Conservation (phyloP, 208 protist genomes). For the Leishmania arabica region DNA sequence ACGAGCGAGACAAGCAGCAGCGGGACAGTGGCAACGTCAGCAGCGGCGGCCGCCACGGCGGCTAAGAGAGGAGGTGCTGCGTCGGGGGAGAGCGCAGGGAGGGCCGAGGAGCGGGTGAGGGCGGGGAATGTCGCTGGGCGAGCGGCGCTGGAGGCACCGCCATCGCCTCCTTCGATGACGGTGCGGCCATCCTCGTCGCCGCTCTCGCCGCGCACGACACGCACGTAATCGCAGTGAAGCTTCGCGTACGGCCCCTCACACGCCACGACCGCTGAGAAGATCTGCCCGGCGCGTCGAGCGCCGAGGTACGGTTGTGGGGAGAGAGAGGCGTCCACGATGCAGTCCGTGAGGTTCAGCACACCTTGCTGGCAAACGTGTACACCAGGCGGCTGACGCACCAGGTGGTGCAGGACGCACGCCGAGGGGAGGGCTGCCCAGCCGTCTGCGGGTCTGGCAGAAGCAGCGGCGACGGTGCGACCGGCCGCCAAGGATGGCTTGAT, state of each 20-base stretch:
- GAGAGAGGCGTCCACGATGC: conserved; percentile 21
- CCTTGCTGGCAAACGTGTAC: conserved; percentile 31
- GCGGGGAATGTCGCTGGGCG: neutral
- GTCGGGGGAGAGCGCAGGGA: neutral
- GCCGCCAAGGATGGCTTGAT: neutral
- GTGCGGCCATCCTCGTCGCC: neutral
- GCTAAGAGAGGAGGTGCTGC: neutral
- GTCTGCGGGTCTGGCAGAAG: neutral
- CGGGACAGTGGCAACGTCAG: conserved; percentile 1
- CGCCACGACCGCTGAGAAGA: conserved; percentile 6
- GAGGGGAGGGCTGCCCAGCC: neutral
- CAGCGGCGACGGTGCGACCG: neutral
- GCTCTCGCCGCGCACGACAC: conserved; percentile 6
- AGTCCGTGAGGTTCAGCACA: conserved; percentile 21
- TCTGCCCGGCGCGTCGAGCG: neutral
- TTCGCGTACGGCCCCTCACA: conserved; percentile 26
- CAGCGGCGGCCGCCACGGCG: neutral
- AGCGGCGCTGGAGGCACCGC: neutral
- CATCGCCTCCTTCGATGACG: neutral
- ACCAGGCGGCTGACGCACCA: conserved; percentile 6
- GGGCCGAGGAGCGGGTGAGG: neutral
- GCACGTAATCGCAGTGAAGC: conserved; percentile 26
- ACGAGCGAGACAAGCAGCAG: conserved; percentile 20
- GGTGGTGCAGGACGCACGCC: neutral
- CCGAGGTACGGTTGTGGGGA: neutral